Conservation (phyloP, 106 monocot genomes). For the Posidonia australis region DNA sequence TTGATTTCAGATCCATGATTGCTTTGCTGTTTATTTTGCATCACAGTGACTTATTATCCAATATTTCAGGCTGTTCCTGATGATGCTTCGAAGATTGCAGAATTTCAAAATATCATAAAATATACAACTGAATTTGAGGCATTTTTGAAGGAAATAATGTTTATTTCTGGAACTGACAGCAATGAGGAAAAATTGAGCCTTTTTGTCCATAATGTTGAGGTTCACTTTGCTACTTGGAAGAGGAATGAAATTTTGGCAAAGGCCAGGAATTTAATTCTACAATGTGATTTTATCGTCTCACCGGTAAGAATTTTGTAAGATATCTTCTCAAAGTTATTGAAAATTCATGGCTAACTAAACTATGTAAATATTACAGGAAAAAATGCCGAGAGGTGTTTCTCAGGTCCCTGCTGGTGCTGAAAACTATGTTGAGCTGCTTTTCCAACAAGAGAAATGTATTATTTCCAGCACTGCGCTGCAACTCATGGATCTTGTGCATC, state of each 20-base stretch:
- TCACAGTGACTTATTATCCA: background rate
- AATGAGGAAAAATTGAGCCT: constrained; percentile 57
- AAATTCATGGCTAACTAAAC: background rate
- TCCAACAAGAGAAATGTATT: constrained; percentile 53
- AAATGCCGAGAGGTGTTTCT: constrained; percentile 10
- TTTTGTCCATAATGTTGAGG: constrained; percentile 75
- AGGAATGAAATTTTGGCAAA: constrained; percentile 76
- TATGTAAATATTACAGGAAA: constrained; percentile 19
- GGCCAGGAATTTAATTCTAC: constrained; percentile 56
- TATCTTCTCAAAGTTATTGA: background rate
- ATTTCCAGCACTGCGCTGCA: constrained; percentile 61
- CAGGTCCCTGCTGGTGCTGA: constrained; percentile 19
- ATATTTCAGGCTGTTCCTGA: constrained; percentile 71
- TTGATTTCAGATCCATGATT: background rate
- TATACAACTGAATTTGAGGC: constrained; percentile 69
- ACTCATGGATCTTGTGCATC: constrained; percentile 80
- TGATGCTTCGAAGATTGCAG: constrained; percentile 64
- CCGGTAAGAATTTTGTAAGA: constrained; percentile 34
- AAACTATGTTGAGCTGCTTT: constrained; percentile 56
- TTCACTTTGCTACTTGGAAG: constrained; percentile 78
- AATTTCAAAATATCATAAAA: constrained; percentile 65
- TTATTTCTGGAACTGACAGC: constrained; percentile 49
- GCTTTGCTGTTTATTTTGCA: background rate
- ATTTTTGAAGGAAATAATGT: constrained; percentile 50
- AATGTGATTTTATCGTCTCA: constrained; percentile 39